These are phyloP conservation scores for Sisymbrium altissimum DNA, from an alignment of 345 rosid genomes.

Conservation along the genomic window DNA sequence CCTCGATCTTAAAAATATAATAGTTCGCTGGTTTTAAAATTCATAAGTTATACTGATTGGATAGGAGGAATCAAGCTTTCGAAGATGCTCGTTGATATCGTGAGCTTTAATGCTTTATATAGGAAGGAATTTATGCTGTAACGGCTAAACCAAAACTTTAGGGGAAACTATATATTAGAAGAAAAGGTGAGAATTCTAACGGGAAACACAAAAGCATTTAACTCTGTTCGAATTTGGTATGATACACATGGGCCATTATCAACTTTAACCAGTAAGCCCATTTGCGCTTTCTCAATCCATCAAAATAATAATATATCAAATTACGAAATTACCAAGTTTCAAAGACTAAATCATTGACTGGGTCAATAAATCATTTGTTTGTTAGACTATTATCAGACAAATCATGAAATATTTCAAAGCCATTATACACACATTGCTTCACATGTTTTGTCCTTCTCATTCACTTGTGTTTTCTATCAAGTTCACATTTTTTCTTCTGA, in stretches of 20 bases:
- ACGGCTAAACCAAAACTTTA: conserved; percentile 16
- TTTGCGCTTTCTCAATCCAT: background rate
- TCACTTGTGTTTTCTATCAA: conserved; percentile 4
- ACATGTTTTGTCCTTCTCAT: conserved; percentile 15
- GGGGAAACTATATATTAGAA: background rate
- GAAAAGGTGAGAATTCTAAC: background rate
- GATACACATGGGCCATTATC: background rate
- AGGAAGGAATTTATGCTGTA: background rate
- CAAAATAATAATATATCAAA: background rate
- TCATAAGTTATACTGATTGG: background rate
- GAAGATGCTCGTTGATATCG: background rate
- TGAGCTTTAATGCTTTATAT: background rate
- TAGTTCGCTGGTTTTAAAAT: no score
- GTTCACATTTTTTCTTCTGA: conserved; percentile 10
- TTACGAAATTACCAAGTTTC: background rate
- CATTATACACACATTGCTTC: conserved; percentile 5
- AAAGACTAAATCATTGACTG: background rate
- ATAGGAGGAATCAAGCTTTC: background rate
- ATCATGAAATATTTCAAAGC: background rate
- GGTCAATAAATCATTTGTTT: conserved; percentile 3
- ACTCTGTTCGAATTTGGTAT: background rate
- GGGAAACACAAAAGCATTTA: background rate
- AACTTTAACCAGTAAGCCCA: conserved; percentile 1
- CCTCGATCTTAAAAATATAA: background rate
- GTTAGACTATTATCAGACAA: background rate